A percentile compares a stretch with the other conserved stretches of the same genome.
Conservation (phyloP, 164 flowering plant genomes). For the Tetracentron sinense region DNA sequence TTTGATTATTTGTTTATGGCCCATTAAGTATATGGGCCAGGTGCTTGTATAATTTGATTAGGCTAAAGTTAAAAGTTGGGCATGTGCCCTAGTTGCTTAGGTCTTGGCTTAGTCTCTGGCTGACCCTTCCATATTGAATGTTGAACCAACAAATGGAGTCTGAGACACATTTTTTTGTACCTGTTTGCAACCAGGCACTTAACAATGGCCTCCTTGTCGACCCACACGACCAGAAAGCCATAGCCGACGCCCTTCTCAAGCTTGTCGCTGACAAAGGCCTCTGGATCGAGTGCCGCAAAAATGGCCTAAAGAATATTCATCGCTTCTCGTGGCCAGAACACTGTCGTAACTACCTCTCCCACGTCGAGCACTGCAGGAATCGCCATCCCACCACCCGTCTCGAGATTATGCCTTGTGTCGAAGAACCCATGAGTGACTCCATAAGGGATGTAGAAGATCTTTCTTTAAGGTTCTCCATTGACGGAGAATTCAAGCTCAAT, state of each 20-base stretch:
- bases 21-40: no score
- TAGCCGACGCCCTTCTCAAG: slow-evolving; percentile 72
- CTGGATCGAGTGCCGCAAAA: slow-evolving; percentile 67
- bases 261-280: slow-evolving; percentile 65
- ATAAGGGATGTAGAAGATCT: slow-evolving; percentile 72
- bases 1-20: no score
- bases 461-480: slow-evolving; percentile 65
- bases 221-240: slow-evolving; percentile 67
- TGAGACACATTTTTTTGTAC: no score
- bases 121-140: no score
- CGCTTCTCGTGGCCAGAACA: slow-evolving; percentile 86
- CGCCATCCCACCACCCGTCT: slow-evolving; percentile 62
- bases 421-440: slow-evolving; percentile 84
- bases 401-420: slow-evolving; percentile 37
- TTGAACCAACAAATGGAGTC: no score
- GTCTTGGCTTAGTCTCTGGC: no score
- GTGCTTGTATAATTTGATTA: no score
- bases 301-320: slow-evolving; percentile 67
- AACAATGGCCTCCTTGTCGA: slow-evolving; percentile 68
- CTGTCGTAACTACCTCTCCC: slow-evolving; percentile 68
- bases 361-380: slow-evolving; percentile 56
- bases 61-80: no score
- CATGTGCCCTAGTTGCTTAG: no score
- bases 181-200: slow-evolving; percentile 40
- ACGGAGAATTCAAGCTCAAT: slow-evolving; percentile 51